Percentiles rank a stretch among this genome's conserved stretches.
Conservation (phyloP, 192 early-diverging fungal species). For the Backusella tuberculispora region DNA sequence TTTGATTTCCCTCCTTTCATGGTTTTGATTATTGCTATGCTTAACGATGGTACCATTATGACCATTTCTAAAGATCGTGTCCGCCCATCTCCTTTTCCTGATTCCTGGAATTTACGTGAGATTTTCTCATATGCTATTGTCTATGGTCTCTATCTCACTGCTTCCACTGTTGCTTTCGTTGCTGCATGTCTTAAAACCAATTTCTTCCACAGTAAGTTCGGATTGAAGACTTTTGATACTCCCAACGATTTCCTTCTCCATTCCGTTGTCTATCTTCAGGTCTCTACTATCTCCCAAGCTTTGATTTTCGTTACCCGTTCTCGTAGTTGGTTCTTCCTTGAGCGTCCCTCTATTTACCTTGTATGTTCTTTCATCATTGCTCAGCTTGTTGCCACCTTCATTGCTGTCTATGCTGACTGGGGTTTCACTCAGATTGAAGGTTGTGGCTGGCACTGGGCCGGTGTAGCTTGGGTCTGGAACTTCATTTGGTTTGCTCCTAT, state of each 20-base stretch:
- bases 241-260: constrained; percentile 66
- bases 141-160: constrained; percentile 82
- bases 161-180: constrained; percentile 79
- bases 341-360: constrained; percentile 67
- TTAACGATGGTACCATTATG: constrained; percentile 93
- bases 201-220: constrained; percentile 69
- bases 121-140: constrained; percentile 85
- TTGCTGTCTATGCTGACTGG: constrained; percentile 80
- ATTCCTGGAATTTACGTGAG: constrained; percentile 89
- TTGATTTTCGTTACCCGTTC: constrained; percentile 76
- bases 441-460: constrained; percentile 72
- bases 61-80: constrained; percentile 90
- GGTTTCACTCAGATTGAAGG: constrained; percentile 71
- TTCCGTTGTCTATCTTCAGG: constrained; percentile 76
- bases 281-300: constrained; percentile 74
- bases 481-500: constrained; percentile 73
- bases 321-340: constrained; percentile 66
- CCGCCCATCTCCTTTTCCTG: constrained; percentile 75
- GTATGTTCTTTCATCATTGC: constrained; percentile 63
- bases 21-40: constrained; percentile 86
- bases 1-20: constrained; percentile 85
- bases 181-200: constrained; percentile 58
- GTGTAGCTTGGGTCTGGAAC: constrained; percentile 72
- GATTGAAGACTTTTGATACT: constrained; percentile 52
- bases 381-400: constrained; percentile 72